These are phyloP conservation scores for Suhomyces ambrosiae DNA, from an alignment of 1,139 yeast genomes.

Conservation along the genomic window DNA sequence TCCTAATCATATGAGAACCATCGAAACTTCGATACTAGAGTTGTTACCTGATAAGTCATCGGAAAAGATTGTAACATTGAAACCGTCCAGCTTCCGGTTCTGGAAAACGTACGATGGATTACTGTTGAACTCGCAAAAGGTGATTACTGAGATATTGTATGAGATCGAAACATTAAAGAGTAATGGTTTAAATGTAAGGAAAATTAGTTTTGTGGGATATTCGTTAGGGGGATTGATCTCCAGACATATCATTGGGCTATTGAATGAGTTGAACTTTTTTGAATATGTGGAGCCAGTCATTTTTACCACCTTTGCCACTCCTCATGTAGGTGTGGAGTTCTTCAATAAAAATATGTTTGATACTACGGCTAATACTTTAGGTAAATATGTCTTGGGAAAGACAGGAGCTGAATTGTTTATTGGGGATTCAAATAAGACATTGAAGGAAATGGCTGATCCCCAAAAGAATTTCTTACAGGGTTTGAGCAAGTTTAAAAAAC, in stretches of 20 bases:
- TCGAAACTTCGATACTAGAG: slow-evolving; percentile 54
- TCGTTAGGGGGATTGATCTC: slow-evolving; percentile 48
- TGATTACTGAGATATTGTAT: slow-evolving; percentile 60
- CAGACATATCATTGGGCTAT: slow-evolving; percentile 71
- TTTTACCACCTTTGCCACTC: slow-evolving; percentile 86
- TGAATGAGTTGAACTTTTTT: slow-evolving; percentile 57
- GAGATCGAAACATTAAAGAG: slow-evolving; percentile 54
- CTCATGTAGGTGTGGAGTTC: slow-evolving; percentile 76
- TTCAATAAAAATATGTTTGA: slow-evolving; percentile 46
- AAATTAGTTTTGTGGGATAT: slow-evolving; percentile 47
- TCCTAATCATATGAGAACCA: slow-evolving; percentile 67
- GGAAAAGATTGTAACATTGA: slow-evolving; percentile 55
- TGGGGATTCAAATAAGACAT: slow-evolving; percentile 43
- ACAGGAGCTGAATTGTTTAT: slow-evolving; percentile 77
- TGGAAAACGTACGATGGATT: slow-evolving; percentile 89
- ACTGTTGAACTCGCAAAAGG: slow-evolving; percentile 66
- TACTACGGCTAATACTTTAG: slow-evolving; percentile 55
- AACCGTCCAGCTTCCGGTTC: slow-evolving; percentile 71
- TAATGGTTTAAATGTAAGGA: slow-evolving; percentile 38
- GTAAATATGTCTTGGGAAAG: slow-evolving; percentile 65
- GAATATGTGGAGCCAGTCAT: slow-evolving; percentile 60
- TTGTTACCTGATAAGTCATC: slow-evolving; percentile 34
- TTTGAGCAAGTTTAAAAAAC: slow-evolving; percentile 55
- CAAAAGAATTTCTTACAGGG: slow-evolving; percentile 55
- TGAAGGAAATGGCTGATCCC: slow-evolving; percentile 60